Evolutionary conservation across 202 grass and related monocot genomes (phyloP).

Genomic region (Carex arenaria): DNA sequence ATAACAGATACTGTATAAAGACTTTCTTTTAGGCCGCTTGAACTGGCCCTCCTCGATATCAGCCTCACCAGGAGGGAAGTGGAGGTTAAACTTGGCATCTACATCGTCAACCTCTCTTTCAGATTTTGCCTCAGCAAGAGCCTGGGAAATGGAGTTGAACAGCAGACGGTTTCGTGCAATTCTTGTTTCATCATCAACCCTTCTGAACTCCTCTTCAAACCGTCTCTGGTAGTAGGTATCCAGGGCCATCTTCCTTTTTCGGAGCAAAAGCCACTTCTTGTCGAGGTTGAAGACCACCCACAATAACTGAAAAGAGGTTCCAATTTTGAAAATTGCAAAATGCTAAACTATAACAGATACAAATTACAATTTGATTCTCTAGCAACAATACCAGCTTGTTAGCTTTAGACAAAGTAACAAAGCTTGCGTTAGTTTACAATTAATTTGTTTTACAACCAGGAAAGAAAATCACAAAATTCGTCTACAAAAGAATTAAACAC

Average conservation of each 20-base stretch:
- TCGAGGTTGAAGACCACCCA: slow-evolving; percentile 85
- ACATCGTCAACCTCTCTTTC: slow-evolving; percentile 98
- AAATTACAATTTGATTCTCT: neutral
- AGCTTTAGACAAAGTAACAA: neutral
- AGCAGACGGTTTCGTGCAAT: slow-evolving; percentile 53
- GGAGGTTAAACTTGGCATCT: slow-evolving; percentile 93
- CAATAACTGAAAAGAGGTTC: slow-evolving; percentile 46
- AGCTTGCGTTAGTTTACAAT: neutral
- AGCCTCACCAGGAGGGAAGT: slow-evolving; percentile 91
- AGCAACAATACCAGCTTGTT: neutral
- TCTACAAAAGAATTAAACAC: neutral
- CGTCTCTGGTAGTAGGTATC: slow-evolving; percentile 78
- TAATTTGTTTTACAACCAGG: neutral
- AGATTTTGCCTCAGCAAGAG: slow-evolving; percentile 82
- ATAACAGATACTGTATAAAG: slow-evolving; percentile 74
- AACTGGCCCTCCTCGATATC: slow-evolving; percentile 78
- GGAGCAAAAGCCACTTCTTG: slow-evolving; percentile 93
- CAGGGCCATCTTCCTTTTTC: slow-evolving; percentile 86
- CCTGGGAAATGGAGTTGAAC: slow-evolving; percentile 68
- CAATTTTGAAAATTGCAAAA: slow-evolving; percentile 21
- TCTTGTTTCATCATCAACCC: slow-evolving; percentile 70
- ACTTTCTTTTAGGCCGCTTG: slow-evolving; percentile 91
- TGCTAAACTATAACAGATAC: neutral
- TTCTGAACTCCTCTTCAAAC: slow-evolving; percentile 70
- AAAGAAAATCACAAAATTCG: neutral